Evolutionary conservation across 106 monocot species (phyloP), one percentile per base, ranked within the genome.

Genomic region (Allium cepa): DNA sequence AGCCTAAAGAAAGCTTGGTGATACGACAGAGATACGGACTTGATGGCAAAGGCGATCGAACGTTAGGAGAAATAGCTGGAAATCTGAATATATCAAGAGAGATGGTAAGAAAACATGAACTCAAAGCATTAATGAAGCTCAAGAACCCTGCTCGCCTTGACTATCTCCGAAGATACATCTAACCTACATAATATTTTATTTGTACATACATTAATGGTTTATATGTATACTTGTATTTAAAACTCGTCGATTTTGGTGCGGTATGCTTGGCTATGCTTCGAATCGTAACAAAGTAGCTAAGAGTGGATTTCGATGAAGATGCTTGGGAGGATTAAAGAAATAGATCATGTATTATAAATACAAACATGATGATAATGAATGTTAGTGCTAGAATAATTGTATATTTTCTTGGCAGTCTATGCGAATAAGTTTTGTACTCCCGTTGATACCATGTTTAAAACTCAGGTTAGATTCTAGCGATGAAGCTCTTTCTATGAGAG

Each of bases 81-180:
- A 96, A 96, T 73, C 95, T 96, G 62, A 84, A 69, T 60, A 91
- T 96, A 16, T 91, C 95, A 9, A 83, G 88, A 67, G 91, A 96
- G 83, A 91, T 96, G 95, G 95, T 91, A 4, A 57, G 91, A 11
- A 91, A 96, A 71, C 81, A 96, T 56, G 95, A 96, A 64, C 65
- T 91, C 28, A 96, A 96, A 73, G 95, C 91, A 13, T 67, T 96
- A 48, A 86, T 96, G 88, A 96, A 96, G 85, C 95, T 96, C 73
- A 96, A 88, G 64, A 88, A 96, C 74, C 95, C 95, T 4, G 65
- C 87, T 58, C 83, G 95, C 17, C 83, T 88, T 16, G 95, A 96
- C 56, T 96, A 96, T 62, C 82, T 96, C 51, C 81, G 91, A 27
- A 75, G 82, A 74, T 80, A 88, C 59, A 69, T 94, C 22, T 76